These are phyloP conservation scores for Linum trigynum DNA, from an alignment of 345 rosid species.

Conservation along the genomic window DNA sequence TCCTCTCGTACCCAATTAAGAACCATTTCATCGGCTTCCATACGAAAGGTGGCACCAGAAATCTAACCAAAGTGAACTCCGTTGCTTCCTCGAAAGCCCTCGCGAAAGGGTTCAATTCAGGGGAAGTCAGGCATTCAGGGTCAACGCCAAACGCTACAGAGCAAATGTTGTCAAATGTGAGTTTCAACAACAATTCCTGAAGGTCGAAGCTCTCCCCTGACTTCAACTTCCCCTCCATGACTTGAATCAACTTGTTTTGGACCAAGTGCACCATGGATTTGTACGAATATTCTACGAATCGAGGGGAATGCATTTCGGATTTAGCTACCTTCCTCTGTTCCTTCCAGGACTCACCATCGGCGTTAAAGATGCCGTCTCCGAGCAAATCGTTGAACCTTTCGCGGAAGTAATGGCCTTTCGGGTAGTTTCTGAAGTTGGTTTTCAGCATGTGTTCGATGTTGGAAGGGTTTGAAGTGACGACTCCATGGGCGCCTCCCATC, in stretches of 20 bases:
- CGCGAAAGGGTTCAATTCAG: conserved; percentile 48
- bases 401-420: conserved; percentile 52
- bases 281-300: conserved; percentile 42
- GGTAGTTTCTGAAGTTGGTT: conserved; percentile 62
- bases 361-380: conserved; percentile 64
- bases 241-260: conserved; percentile 42
- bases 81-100: conserved; percentile 80
- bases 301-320: conserved; percentile 52
- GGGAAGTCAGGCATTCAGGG: conserved; percentile 59
- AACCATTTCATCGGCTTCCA: conserved; percentile 67
- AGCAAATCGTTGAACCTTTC: conserved; percentile 58
- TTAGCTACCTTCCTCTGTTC: conserved; percentile 44
- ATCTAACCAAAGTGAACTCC: conserved; percentile 48
- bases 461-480: conserved; percentile 43
- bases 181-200: conserved; percentile 60
- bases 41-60: conserved; percentile 49
- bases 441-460: conserved; percentile 58
- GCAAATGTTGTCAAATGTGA: conserved; percentile 73
- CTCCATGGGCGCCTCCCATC: conserved; percentile 46
- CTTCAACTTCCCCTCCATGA: conserved; percentile 28
- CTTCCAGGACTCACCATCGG: conserved; percentile 56
- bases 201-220: conserved; percentile 45
- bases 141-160: conserved; percentile 57
- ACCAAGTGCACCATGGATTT: conserved; percentile 41
- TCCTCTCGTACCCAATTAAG: conserved; percentile 47